Evolutionary conservation across 495 filamentous ascomycete genomes (phyloP), one percentile per base, ranked within the genome.

Genomic region (Cercophora samala): DNA sequence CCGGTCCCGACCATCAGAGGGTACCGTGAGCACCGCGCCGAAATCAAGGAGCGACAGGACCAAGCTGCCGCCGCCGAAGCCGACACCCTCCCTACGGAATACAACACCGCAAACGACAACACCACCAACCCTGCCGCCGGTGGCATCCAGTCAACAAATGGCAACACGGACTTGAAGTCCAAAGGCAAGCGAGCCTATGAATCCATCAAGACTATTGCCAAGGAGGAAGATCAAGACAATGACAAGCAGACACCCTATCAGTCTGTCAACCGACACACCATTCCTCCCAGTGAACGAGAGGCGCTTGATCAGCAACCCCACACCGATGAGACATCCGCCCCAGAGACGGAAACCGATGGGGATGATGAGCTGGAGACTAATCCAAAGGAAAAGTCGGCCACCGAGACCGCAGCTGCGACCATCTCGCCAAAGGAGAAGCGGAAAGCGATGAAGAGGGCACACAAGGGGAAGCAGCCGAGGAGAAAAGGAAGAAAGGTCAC

Each of bases 401-500:
- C 87, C 0, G 78, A 90, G 72, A 75, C 78, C 11, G 78, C 76
- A 26, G 74, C 75, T n/a, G 73, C 76, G 66, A 66, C 74, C n/a
- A 68, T 79, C 56, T 80, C 88, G 58, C 84, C 86, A 5, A 85
- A 81, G 69, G 75, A 87, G 63, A 85, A 85, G 69, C 78, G 88
- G 24, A 89, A 89, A 74, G 73, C 73, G 3, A 84, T 85, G 82
- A 85, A 87, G 72, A 78, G 83, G 46, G 19, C 83, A 64, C 8
- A 19, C 19, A 42, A 37, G 25, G 19, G 19, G 19, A 60, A 60
- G 24, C 84, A 86, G 65, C 79, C 85, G 62, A 78, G 84, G 37
- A 80, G 84, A 51, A 81, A 80, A 32, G 84, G 84, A 18, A 80
- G 88, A 17, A 79, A 88, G 70, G 89, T 91, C n/a, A 91, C 87